Conservation (phyloP, 257 asterid species). For the Solanum okadae region DNA sequence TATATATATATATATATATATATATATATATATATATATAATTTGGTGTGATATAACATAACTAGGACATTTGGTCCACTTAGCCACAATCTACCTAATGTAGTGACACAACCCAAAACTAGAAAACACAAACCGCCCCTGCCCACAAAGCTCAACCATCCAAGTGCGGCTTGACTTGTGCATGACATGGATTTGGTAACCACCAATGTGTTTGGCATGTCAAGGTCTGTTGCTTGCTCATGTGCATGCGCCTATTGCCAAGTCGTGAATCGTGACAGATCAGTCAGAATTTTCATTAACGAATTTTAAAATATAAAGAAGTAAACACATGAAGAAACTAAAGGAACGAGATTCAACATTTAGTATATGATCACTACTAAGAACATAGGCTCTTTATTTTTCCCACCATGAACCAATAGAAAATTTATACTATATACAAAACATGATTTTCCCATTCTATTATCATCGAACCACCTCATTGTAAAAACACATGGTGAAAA, state of each 20-base stretch:
- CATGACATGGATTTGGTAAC: neutral
- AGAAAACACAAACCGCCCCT: neutral
- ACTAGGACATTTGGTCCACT: no score
- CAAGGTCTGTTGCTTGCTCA: neutral
- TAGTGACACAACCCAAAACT: no score
- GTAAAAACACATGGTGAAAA: rapidly evolving
- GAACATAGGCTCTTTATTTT: no score
- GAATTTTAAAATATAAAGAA: no score
- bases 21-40: no score
- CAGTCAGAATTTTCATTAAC: neutral
- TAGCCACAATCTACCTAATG: no score
- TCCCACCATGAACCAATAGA: no score
- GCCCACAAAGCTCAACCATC: neutral
- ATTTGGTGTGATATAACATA: no score
- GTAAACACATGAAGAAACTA: no score
- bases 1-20: no score
- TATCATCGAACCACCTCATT: neutral
- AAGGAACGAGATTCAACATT: neutral
- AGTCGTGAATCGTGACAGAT: no score
- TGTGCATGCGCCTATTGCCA: neutral
- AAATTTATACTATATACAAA: neutral
- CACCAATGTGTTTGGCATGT: neutral
- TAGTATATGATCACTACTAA: neutral
- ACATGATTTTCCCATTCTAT: neutral
- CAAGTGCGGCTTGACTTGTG: neutral